These are phyloP conservation scores for Limonium bicolor DNA, from an alignment of 148 eudicot genomes.

Conservation along the genomic window DNA sequence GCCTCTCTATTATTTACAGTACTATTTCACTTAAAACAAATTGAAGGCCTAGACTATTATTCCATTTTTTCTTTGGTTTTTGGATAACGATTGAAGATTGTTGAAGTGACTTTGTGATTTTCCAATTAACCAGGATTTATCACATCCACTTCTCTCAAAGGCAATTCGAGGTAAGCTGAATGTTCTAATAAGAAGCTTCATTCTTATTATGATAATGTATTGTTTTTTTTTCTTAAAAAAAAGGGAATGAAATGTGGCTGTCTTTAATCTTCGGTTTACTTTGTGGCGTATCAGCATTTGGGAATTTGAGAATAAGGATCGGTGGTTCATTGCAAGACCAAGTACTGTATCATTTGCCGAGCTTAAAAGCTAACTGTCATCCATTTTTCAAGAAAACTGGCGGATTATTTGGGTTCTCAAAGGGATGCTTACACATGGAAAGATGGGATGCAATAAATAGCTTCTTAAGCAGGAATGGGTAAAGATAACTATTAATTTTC, in stretches of 20 bases:
- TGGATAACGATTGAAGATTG: no score
- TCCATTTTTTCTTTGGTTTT: no score
- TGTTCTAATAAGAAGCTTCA: no score
- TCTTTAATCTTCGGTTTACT: neutral
- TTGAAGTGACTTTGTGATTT: no score
- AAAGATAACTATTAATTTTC: no score
- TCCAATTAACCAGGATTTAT: constrained; percentile 44
- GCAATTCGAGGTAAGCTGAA: constrained; percentile 76
- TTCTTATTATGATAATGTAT: no score
- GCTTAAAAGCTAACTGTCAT: constrained; percentile 19
- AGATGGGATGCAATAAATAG: constrained; percentile 54
- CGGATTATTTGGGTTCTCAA: constrained; percentile 29
- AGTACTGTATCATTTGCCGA: constrained; percentile 31
- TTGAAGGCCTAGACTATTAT: no score
- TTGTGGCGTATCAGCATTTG: constrained; percentile 37
- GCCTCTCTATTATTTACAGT: no score
- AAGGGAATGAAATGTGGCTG: no score
- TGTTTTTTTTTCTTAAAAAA: no score
- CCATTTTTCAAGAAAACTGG: constrained; percentile 16
- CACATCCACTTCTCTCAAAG: constrained; percentile 54
- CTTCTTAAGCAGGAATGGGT: constrained; percentile 55
- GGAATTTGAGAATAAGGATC: constrained; percentile 57
- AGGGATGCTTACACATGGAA: constrained; percentile 49
- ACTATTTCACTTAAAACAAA: no score
- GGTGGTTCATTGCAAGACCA: constrained; percentile 70